phyloP scores from a whole-genome alignment of 2,329 filamentous ascomycete genomes.

The Cladosporium sphaerospermum region DNA sequence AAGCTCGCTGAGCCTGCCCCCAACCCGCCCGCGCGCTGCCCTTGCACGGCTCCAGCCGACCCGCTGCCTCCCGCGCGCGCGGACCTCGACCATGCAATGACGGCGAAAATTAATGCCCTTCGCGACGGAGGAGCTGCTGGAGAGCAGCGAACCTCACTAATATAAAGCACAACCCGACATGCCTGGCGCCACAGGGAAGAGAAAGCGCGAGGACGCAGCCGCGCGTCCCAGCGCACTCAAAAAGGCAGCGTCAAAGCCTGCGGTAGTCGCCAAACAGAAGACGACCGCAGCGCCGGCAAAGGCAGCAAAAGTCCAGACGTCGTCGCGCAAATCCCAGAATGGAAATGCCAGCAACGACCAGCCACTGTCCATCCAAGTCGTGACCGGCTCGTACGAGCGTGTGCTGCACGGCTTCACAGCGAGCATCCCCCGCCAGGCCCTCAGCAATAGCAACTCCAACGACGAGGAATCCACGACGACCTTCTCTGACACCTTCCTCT shows the following conservation, averaged over 20 bases:
- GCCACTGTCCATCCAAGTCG: conserved; percentile 65
- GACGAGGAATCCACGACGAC: conserved; percentile 39
- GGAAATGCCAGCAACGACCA: background rate
- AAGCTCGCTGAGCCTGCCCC: no score
- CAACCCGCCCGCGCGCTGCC: no score
- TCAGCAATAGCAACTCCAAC: conserved; percentile 13
- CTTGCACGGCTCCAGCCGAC: no score
- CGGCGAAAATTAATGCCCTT: no score
- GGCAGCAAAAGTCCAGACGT: background rate
- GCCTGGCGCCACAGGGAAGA: conserved; percentile 14
- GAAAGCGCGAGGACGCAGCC: conserved; percentile 16
- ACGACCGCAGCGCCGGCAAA: background rate
- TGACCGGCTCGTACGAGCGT: conserved; percentile 90
- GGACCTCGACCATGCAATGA: no score
- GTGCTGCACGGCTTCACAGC: conserved; percentile 85
- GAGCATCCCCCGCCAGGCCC: conserved; percentile 46
- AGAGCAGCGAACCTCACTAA: no score
- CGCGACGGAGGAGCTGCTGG: no score
- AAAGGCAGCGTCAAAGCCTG: conserved; percentile 14
- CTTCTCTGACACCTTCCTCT: conserved; percentile 90
- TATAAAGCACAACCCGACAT: background rate
- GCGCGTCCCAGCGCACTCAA: conserved; percentile 13
- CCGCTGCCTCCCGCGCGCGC: no score
- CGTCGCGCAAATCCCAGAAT: background rate
- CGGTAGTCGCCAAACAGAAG: background rate